Base-by-base conservation (phyloP, 2,329 filamentous ascomycete genomes). In the Lachnum nothofagi region DNA sequence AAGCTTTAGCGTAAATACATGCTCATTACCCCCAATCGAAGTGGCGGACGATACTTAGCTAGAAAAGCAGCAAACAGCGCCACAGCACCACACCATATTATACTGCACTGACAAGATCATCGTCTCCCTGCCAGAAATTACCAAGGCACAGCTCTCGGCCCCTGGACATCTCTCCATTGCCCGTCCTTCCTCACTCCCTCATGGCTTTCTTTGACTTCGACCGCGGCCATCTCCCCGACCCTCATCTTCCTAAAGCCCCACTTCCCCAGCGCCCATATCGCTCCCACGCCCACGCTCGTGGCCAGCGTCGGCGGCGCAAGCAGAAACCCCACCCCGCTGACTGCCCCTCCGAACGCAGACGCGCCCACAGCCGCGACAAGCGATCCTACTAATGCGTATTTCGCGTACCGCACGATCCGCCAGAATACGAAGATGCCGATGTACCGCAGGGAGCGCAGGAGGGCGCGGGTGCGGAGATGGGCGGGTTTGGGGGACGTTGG, bases 351-450 rank as follows among this genome's bases (percentile, higher is more conserved):
- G 47, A 65, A 59, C 2, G 62, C 62, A 14, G 56, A 57, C 0
- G 61, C 60, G 5, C 61, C 56, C 24, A 63, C 41, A 0, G 63
- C 63, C 1, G 63, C 61, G 4, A 64, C 54, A 3, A 63, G 39
- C 10, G 49, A 54, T 2, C 63, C 63, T 17, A 64, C 58, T 2
- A 59, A 40, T 3, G 62, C 62, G 38, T 63, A 65, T 38, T 63
- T 63, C n/a, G 63, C 63, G 46, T 64, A 65, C 17, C 63, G 57
- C 0, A 65, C 60, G 1, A 64, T 46, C 19, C 62, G 61, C 63
- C 63, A 65, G 55, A 65, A 65, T 12, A 65, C 40, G 34, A 64
- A 65, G 16, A 62, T 47, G 2, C 57, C 51, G 7, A 65, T 55
- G 38, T 55, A 64, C 24, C 55, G 63, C 1, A 65, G 52, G 5